Conservation (phyloP, 1,284 basidiomycete species). For the Ustilago crameri region DNA sequence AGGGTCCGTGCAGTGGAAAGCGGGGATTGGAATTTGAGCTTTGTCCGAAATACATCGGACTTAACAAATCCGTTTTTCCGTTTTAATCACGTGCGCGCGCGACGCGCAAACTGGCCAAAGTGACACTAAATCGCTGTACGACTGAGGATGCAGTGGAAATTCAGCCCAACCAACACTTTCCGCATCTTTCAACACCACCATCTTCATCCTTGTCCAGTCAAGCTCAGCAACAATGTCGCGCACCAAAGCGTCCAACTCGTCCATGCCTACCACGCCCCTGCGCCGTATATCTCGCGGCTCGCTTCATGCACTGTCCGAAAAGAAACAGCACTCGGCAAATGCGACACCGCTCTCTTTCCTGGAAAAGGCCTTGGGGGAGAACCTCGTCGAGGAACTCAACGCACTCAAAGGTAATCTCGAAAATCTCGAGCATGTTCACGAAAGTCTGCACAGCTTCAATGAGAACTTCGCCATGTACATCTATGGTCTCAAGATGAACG, state of each 20-base stretch:
- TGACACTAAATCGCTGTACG: conserved; percentile 8
- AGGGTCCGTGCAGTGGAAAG: conserved; percentile 18
- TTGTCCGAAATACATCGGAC: too few species aligned
- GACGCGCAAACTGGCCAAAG: conserved; percentile 32
- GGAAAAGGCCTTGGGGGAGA: conserved; percentile 78
- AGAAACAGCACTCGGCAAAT: conserved; percentile 38
- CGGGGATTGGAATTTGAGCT: too few species aligned
- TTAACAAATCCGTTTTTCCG: too few species aligned
- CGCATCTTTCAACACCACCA: conserved; percentile 1
- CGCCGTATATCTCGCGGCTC: conserved; percentile 90
- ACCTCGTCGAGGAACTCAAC: conserved; percentile 87
- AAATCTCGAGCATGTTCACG: conserved; percentile 77
- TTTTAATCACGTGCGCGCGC: conserved; percentile 47
- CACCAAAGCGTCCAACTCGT: conserved; percentile 15
- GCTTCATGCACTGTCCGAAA: conserved; percentile 77
- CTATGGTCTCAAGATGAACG: conserved; percentile 93
- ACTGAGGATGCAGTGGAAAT: too few species aligned
- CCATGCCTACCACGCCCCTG: conserved; percentile 76
- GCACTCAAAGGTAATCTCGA: conserved; percentile 80
- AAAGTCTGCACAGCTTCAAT: conserved; percentile 85
- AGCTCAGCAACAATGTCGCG: conserved; percentile 21
- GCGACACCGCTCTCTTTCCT: conserved; percentile 84
- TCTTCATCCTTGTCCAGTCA: neutral
- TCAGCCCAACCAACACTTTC: conserved; percentile 11
- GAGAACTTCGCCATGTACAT: conserved; percentile 91